Evolutionary conservation across 495 filamentous ascomycete genomes (phyloP).

Genomic region (Xylaria telfairii): DNA sequence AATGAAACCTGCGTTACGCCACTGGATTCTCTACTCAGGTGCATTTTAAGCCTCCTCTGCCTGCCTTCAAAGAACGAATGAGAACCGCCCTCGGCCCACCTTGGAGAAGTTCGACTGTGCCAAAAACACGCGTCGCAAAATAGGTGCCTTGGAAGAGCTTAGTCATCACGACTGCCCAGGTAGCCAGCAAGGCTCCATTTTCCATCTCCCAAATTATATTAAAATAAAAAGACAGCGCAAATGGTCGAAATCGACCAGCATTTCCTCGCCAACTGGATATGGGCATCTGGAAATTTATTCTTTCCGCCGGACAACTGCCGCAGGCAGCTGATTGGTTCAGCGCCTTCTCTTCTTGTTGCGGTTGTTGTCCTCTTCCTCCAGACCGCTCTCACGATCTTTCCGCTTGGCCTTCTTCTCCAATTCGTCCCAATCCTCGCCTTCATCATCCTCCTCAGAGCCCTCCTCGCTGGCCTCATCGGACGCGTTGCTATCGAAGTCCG

Average conservation of each 20-base stretch:
- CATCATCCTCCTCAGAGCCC: conserved; percentile 75
- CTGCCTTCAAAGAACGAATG: not conserved
- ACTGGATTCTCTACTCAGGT: not conserved
- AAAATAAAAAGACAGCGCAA: conserved; percentile 6
- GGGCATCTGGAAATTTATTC: not conserved
- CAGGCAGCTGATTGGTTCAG: conserved; percentile 21
- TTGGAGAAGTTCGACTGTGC: not conserved
- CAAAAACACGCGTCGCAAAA: not conserved
- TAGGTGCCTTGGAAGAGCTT: not conserved
- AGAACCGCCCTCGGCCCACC: not conserved
- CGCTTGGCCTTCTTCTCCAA: conserved; percentile 88
- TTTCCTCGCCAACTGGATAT: not conserved
- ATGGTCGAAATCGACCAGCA: not conserved
- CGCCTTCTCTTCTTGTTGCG: conserved; percentile 53
- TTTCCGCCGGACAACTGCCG: not conserved
- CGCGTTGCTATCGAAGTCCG: conserved; percentile 90
- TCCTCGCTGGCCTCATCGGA: conserved; percentile 76
- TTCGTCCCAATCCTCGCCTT: conserved; percentile 92
- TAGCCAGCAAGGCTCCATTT: not conserved
- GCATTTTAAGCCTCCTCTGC: not conserved
- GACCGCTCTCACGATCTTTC: conserved; percentile 76
- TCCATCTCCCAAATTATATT: conserved; percentile 10
- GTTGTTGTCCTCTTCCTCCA: conserved; percentile 69
- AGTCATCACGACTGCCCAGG: not conserved
- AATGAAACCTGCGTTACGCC: not conserved